phyloP scores from a whole-genome alignment of 305 asterid genomes.

The Nicotiana rustica region DNA sequence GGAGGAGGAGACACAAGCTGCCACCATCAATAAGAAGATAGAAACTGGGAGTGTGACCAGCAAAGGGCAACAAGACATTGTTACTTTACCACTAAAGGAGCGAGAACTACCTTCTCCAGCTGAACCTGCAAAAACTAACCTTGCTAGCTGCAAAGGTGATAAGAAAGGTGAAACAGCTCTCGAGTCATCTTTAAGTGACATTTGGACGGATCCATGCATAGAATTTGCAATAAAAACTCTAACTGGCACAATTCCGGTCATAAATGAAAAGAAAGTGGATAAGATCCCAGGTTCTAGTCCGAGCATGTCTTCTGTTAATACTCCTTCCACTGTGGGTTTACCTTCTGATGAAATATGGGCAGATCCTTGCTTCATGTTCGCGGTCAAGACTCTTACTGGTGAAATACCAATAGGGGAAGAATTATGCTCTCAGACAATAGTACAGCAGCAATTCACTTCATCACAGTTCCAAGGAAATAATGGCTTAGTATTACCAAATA shows the following conservation, averaged over 20 bases:
- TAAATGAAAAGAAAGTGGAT: slow-evolving; percentile 43
- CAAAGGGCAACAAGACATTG: slow-evolving; percentile 40
- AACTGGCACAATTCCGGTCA: slow-evolving; percentile 63
- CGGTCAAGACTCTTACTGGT: slow-evolving; percentile 69
- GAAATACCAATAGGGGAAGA: slow-evolving; percentile 50
- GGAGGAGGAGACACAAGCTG: slow-evolving; percentile 39
- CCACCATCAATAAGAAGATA: slow-evolving; percentile 30
- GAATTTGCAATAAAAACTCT: slow-evolving; percentile 76
- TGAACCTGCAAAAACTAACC: slow-evolving; percentile 36
- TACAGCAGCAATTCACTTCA: slow-evolving; percentile 44
- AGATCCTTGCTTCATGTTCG: slow-evolving; percentile 75
- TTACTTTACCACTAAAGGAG: slow-evolving; percentile 25
- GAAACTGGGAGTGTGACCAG: slow-evolving; percentile 39
- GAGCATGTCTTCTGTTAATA: slow-evolving; percentile 35
- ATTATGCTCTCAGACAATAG: slow-evolving; percentile 31
- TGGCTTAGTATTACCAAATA: slow-evolving; percentile 34
- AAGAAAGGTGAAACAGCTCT: slow-evolving; percentile 41
- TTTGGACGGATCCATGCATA: slow-evolving; percentile 70
- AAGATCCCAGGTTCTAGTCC: slow-evolving; percentile 36
- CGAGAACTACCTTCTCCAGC: slow-evolving; percentile 38
- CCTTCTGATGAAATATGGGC: slow-evolving; percentile 55
- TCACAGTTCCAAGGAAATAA: slow-evolving; percentile 36
- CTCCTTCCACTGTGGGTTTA: slow-evolving; percentile 39
- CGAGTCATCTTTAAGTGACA: slow-evolving; percentile 48
- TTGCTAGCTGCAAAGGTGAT: slow-evolving; percentile 38